Conservation (phyloP, 139 green algal genomes). For the Haematococcus lacustris region DNA sequence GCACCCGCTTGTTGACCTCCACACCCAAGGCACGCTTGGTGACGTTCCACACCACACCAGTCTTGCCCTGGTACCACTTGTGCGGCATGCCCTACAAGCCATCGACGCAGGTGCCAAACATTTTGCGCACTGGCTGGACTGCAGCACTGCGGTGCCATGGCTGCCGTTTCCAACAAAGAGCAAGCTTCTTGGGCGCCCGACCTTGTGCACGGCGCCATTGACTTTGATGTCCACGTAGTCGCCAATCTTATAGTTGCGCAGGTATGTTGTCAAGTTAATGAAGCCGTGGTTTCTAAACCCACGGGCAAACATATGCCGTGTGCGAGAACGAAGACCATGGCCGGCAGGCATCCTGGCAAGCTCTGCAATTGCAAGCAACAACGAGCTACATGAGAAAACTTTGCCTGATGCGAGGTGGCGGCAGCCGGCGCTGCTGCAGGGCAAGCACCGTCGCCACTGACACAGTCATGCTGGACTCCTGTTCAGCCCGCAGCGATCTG, state of each 20-base stretch:
- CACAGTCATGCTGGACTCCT: too few species aligned
- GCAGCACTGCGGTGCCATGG: background rate
- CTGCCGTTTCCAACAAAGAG: background rate
- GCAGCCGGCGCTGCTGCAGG: too few species aligned
- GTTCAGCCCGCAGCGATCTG: too few species aligned
- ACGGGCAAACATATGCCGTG: conserved; percentile 82
- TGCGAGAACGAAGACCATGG: conserved; percentile 73
- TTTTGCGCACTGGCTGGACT: too few species aligned
- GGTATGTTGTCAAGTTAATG: conserved; percentile 86
- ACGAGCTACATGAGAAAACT: too few species aligned
- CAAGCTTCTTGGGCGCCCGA: too few species aligned
- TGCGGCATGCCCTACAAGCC: conserved; percentile 97
- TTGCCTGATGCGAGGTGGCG: too few species aligned
- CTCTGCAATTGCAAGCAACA: too few species aligned
- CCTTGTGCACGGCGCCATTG: conserved; percentile 92
- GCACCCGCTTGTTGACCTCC: conserved; percentile 94
- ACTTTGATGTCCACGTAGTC: conserved; percentile 99
- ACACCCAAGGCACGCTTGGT: conserved; percentile 96
- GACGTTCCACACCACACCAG: conserved; percentile 95
- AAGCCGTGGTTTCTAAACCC: conserved; percentile 80
- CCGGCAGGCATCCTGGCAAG: conserved; percentile 35
- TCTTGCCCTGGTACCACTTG: conserved; percentile 98
- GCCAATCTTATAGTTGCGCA: conserved; percentile 91
- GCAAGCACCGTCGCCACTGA: too few species aligned
- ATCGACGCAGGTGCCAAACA: too few species aligned